Conservation (phyloP, 1,284 basidiomycete genomes). For the Cryptococcus jaspeensis region DNA sequence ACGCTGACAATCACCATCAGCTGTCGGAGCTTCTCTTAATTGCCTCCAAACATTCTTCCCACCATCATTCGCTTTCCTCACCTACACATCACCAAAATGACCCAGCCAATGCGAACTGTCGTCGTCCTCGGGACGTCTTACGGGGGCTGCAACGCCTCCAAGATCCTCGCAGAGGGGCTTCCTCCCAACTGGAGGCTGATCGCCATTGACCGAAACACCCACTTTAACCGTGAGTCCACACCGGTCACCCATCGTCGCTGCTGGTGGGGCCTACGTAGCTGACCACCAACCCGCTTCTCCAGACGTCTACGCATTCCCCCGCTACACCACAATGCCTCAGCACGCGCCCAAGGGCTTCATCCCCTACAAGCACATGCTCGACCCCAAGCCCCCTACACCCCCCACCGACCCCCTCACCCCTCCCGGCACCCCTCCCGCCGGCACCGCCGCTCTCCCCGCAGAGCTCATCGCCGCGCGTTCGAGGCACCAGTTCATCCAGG, state of each 20-base stretch:
- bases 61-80: neutral
- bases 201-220: conserved; percentile 70
- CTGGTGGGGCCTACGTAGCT: neutral
- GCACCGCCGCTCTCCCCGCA: conserved; percentile 3
- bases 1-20: no score
- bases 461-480: conserved; percentile 6
- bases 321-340: conserved; percentile 51
- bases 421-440: conserved; percentile 5
- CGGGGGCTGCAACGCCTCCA: conserved; percentile 60
- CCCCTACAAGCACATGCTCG: conserved; percentile 60
- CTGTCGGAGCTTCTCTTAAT: no score
- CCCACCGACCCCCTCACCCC: conserved; percentile 25
- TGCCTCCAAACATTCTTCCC: no score
- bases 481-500: conserved; percentile 54
- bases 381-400: conserved; percentile 7
- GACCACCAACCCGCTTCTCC: neutral
- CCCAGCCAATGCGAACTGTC: conserved; percentile 53
- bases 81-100: conserved; percentile 1
- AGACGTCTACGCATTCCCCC: conserved; percentile 56
- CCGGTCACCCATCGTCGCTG: neutral
- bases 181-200: conserved; percentile 65
- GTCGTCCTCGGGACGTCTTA: conserved; percentile 64
- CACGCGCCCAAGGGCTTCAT: conserved; percentile 61
- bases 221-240: conserved; percentile 43
- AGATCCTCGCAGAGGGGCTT: conserved; percentile 59